Conservation (phyloP, 257 asterid species). For the Knoxia roxburghii region DNA sequence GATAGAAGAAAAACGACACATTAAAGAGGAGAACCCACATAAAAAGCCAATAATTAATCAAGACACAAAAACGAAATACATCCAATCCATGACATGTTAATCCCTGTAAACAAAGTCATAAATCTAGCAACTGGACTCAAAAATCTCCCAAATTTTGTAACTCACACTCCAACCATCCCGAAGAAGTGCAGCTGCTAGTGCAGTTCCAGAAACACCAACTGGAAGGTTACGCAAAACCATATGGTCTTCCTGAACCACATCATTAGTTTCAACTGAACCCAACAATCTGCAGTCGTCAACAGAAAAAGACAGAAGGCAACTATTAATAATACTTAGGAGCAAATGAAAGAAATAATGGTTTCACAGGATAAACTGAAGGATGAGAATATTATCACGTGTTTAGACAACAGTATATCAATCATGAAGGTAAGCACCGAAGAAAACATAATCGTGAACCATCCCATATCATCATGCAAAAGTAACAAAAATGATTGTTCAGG, state of each 20-base stretch:
- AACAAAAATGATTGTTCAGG: neutral
- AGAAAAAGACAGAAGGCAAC: neutral
- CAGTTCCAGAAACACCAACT: slow-evolving; percentile 85
- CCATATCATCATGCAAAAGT: neutral
- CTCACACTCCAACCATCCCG: slow-evolving; percentile 99
- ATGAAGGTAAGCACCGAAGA: too few species aligned
- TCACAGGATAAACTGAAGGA: neutral
- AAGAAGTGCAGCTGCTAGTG: slow-evolving; percentile 93
- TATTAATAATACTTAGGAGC: neutral
- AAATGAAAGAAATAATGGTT: neutral
- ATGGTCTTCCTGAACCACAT: slow-evolving; percentile 47
- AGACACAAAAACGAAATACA: neutral
- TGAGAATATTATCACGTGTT: too few species aligned
- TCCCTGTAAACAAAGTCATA: neutral
- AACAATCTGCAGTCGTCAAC: slow-evolving; percentile 29
- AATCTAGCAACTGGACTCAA: neutral
- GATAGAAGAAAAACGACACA: neutral
- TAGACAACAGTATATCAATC: too few species aligned
- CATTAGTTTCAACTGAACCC: slow-evolving; percentile 31
- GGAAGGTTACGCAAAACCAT: slow-evolving; percentile 72
- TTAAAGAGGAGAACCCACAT: slow-evolving; percentile 2
- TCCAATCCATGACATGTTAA: neutral
- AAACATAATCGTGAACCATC: neutral
- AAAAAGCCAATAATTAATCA: neutral
- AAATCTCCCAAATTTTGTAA: slow-evolving; percentile 1